phyloP scores from a whole-genome alignment of 2,329 filamentous ascomycete genomes.

The Neonectria faginata region DNA sequence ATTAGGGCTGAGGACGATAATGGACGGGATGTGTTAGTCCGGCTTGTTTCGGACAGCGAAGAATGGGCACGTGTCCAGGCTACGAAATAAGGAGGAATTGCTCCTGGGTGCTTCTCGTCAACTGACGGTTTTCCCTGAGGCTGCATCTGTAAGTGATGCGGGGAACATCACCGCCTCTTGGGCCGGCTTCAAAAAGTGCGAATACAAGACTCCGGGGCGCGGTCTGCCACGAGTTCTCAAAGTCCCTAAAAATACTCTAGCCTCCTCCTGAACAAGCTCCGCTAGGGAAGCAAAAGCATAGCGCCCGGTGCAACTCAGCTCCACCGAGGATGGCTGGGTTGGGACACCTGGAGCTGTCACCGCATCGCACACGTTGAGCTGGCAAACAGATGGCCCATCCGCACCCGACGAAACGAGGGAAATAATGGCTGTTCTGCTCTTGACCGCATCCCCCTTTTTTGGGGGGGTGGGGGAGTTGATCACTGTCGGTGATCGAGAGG shows the following conservation, averaged over 20 bases:
- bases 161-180: not conserved
- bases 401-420: conserved; percentile 5
- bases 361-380: not conserved
- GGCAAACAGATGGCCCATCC: conserved; percentile 24
- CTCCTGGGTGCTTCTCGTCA: not conserved
- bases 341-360: conserved; percentile 23
- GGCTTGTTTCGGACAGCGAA: not conserved
- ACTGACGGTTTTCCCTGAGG: not conserved
- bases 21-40: not conserved
- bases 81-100: not conserved
- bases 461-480: too few relatives aligned
- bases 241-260: not conserved
- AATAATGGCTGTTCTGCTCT: not conserved
- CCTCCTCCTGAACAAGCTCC: conserved; percentile 9
- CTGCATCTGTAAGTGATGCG: not conserved
- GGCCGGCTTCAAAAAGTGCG: not conserved
- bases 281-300: conserved; percentile 1
- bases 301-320: conserved; percentile 8
- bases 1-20: conserved; percentile 3
- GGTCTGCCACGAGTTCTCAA: not conserved
- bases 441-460: not conserved
- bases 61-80: not conserved
- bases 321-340: conserved; percentile 19
- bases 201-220: not conserved
- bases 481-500: not conserved